These are phyloP conservation scores for Calamus simplicifolius DNA, from an alignment of 176 grass and related monocot species.

Conservation along the genomic window DNA sequence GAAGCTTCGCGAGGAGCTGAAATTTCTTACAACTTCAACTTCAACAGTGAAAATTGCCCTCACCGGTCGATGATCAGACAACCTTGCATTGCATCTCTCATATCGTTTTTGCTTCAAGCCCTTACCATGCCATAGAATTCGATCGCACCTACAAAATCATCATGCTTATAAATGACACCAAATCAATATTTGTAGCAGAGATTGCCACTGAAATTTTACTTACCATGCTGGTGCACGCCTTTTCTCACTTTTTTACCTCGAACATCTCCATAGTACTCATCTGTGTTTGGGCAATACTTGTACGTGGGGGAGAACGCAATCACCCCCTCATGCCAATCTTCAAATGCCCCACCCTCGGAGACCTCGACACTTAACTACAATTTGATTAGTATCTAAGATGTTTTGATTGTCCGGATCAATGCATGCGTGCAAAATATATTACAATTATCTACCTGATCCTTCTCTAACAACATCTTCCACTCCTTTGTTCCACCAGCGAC, in stretches of 20 bases:
- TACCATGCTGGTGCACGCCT: conserved; percentile 83
- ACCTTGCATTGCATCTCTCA: conserved; percentile 46
- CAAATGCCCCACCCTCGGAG: conserved; percentile 29
- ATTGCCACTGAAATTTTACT: background rate
- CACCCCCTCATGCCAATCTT: conserved; percentile 76
- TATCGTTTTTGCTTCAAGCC: conserved; percentile 73
- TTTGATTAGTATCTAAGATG: background rate
- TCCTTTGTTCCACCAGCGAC: conserved; percentile 47
- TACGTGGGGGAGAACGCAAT: conserved; percentile 91
- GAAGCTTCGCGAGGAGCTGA: conserved; percentile 17
- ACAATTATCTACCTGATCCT: conserved; percentile 49
- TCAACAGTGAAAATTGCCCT: conserved; percentile 50
- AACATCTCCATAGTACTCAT: conserved; percentile 55
- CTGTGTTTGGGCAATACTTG: conserved; percentile 74
- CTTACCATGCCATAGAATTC: conserved; percentile 79
- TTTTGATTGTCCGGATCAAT: background rate
- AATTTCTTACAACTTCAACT: conserved; percentile 21
- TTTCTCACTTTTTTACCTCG: conserved; percentile 26
- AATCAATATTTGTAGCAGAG: too few species aligned
- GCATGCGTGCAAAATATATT: background rate
- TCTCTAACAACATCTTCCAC: conserved; percentile 60
- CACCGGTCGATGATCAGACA: conserved; percentile 86
- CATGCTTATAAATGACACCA: background rate
- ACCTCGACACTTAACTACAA: conserved; percentile 57
- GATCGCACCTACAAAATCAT: conserved; percentile 62